These are phyloP conservation scores for barley (Hordeum vulgare) DNA, from an alignment of 176 grass and related monocot genomes.

Conservation along the genomic window MorexV3_pseudomolecules_assembly NC_058519.1:169670477-169670976, in stretches of 20 bases:
- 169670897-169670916: not conserved
- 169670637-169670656: slow-evolving; percentile 93
- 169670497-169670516: slow-evolving; percentile 83
- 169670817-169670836: not conserved
- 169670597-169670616: slow-evolving; percentile 62
- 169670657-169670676: slow-evolving; percentile 78
- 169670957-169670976: not conserved
- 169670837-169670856: not conserved
- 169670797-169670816: slow-evolving; percentile 79
- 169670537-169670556: slow-evolving; percentile 73
- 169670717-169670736: slow-evolving; percentile 79
- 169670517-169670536: slow-evolving; percentile 71
- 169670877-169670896: too few species aligned
- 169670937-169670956: not conserved
- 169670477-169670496: slow-evolving; percentile 71
- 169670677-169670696: slow-evolving; percentile 96
- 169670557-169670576: slow-evolving; percentile 70
- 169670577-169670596: slow-evolving; percentile 54
- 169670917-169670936: not conserved
- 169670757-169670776: slow-evolving; percentile 97
- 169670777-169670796: slow-evolving; percentile 73
- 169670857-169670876: not conserved
- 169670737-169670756: slow-evolving; percentile 66
- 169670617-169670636: slow-evolving; percentile 87
- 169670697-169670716: slow-evolving; percentile 64